Percentiles rank a stretch among this genome's conserved stretches.
Evolutionary conservation across 1,139 yeast species (phyloP).

Genomic region (Taiozyma sp.): DNA sequence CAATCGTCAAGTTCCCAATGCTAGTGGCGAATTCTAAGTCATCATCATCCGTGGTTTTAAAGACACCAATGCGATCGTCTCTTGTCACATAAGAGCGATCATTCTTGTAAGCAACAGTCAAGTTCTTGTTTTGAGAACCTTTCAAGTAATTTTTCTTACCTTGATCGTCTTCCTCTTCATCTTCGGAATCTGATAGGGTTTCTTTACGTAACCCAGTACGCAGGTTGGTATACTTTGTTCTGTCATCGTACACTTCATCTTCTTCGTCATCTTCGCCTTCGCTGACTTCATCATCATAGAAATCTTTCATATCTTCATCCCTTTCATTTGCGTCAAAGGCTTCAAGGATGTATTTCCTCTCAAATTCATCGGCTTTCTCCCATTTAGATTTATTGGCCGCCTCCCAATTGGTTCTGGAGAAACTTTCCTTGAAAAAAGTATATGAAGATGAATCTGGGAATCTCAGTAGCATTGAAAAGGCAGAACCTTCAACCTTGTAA

Average conservation of each 20-base stretch:
- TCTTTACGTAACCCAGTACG: constrained; percentile 21
- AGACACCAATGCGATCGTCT: constrained; percentile 78
- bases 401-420: constrained; percentile 61
- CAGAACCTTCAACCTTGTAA: constrained; percentile 32
- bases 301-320: constrained; percentile 20
- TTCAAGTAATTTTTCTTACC: constrained; percentile 22
- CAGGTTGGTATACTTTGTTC: constrained; percentile 20
- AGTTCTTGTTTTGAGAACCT: constrained; percentile 49
- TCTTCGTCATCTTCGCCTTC: constrained; percentile 29
- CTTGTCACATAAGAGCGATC: constrained; percentile 76
- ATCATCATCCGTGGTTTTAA: constrained; percentile 50
- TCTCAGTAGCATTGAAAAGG: constrained; percentile 60
- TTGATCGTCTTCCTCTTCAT: constrained; percentile 20
- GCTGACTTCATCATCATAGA: constrained; percentile 33
- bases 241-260: constrained; percentile 25
- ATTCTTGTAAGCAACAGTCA: constrained; percentile 66
- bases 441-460: constrained; percentile 41
- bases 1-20: constrained; percentile 53
- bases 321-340: constrained; percentile 40
- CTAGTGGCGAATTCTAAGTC: constrained; percentile 61
- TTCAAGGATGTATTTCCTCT: constrained; percentile 45
- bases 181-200: constrained; percentile 20
- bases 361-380: constrained; percentile 37
- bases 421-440: constrained; percentile 45
- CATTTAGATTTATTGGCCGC: constrained; percentile 47